phyloP scores from a whole-genome alignment of 305 asterid species.

The Rubia peregrina region DNA sequence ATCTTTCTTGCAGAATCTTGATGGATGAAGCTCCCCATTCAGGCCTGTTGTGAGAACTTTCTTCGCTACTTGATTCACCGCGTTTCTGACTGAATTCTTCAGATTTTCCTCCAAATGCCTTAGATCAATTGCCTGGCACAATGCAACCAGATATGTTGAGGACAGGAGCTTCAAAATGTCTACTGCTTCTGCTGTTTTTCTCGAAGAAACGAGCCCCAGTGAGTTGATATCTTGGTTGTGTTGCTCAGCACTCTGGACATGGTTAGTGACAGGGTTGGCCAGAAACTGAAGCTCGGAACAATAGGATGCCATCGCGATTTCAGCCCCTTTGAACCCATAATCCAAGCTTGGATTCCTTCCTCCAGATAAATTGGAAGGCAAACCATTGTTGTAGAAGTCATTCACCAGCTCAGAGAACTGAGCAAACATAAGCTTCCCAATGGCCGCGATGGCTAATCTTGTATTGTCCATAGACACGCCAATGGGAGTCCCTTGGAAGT shows the following conservation, averaged over 20 bases:
- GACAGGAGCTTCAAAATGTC: slow-evolving; percentile 70
- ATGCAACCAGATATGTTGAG: slow-evolving; percentile 50
- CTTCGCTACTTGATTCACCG: slow-evolving; percentile 61
- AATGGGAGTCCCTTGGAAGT: slow-evolving; percentile 33
- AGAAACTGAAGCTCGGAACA: slow-evolving; percentile 25
- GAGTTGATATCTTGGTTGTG: slow-evolving; percentile 34
- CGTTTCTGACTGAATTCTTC: slow-evolving; percentile 45
- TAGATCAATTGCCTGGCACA: slow-evolving; percentile 70
- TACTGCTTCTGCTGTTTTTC: slow-evolving; percentile 30
- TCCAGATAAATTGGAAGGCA: slow-evolving; percentile 27
- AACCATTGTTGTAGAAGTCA: slow-evolving; percentile 27
- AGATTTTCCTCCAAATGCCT: slow-evolving; percentile 73
- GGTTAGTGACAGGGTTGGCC: slow-evolving; percentile 31
- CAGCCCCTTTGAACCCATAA: slow-evolving; percentile 31
- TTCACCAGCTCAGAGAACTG: slow-evolving; percentile 31
- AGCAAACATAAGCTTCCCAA: slow-evolving; percentile 30
- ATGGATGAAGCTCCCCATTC: slow-evolving; percentile 65
- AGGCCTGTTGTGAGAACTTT: slow-evolving; percentile 43
- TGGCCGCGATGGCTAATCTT: slow-evolving; percentile 23
- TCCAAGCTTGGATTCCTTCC: slow-evolving; percentile 33
- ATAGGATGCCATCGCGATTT: slow-evolving; percentile 28
- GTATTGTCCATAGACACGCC: slow-evolving; percentile 34
- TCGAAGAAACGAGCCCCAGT: slow-evolving; percentile 26
- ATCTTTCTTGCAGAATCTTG: slow-evolving; percentile 65
- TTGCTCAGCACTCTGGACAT: slow-evolving; percentile 33